Base-by-base conservation (phyloP, 306 rosid species). In the Vigna unguiculata region DNA sequence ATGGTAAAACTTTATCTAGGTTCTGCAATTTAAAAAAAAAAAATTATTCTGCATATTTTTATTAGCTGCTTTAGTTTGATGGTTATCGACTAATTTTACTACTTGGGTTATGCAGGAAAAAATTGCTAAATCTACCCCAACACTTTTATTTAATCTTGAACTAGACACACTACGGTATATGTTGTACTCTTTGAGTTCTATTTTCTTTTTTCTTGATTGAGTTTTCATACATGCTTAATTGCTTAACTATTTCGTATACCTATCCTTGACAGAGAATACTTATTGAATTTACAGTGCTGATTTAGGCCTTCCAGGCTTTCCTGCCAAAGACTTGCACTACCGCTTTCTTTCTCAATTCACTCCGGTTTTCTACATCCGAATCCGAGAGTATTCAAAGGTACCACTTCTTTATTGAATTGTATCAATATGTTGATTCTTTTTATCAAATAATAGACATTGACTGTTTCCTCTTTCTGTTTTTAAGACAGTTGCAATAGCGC, bases 301-400 rank as follows among this genome's bases (percentile, higher is more conserved):
- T 86, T 90, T 95, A 91, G 98, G 98, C 80, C 74, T 95, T 80
- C 83, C 87, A 38, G 97, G 98, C 69, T 92, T 95, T 76, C 97
- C 98, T 69, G 20, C 93, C 71, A 95, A 88, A 80, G 97, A 95
- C 83, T 85, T 95, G 90, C 98, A 95, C 34, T 92, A 87, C 77
- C 96, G 97, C 71, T 95, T 95, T 87, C 98, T 95, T 83, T 95
- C 93, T 81, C 96, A 92, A 72, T 95, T 95, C 83, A 86, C 85
- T 81, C 97, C 97, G 0, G 96, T 92, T 77, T 95, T 95, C 88
- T 95, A 90, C 76, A 87, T 95, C 77, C 90, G 97, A 75, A 90
- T 85, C 57, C 85, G 97, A 87, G 97, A 95, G 65, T 95, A 92
- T 82, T 95, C 98, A 32, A 95, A 94, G 93, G 97, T 91, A 66